Percentiles rank a stretch among this genome's conserved stretches.
Conservation (phyloP, 345 rosid species). For the Hibiscus syriacus region DNA sequence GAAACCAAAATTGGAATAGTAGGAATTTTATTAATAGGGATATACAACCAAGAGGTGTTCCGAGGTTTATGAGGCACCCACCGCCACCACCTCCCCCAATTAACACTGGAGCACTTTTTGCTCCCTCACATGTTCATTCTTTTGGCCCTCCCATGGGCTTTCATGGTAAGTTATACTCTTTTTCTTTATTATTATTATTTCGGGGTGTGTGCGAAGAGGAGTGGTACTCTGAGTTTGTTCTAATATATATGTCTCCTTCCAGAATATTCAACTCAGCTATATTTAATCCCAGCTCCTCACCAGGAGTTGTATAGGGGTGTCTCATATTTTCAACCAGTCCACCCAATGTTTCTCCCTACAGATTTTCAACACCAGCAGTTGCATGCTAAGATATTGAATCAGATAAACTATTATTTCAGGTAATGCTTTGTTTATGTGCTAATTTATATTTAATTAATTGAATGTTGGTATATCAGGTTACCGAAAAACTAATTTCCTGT, state of each 20-base stretch:
- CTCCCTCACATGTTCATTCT: slow-evolving; percentile 41
- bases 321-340: slow-evolving; percentile 39
- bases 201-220: too few relatives aligned
- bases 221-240: slow-evolving; percentile 2
- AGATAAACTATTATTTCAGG: slow-evolving; percentile 91
- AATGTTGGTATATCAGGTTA: slow-evolving; percentile 9
- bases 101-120: slow-evolving; percentile 37
- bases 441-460: not conserved
- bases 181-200: not conserved
- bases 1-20: slow-evolving; percentile 53
- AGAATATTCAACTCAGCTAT: slow-evolving; percentile 44
- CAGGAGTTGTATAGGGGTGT: slow-evolving; percentile 33
- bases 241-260: slow-evolving; percentile 21
- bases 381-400: slow-evolving; percentile 46
- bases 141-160: slow-evolving; percentile 42
- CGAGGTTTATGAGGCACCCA: slow-evolving; percentile 52
- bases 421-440: slow-evolving; percentile 18
- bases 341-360: slow-evolving; percentile 36
- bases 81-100: slow-evolving; percentile 44
- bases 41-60: slow-evolving; percentile 44
- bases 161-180: slow-evolving; percentile 47
- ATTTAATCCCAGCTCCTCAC: slow-evolving; percentile 36
- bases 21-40: slow-evolving; percentile 60
- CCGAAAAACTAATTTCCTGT: slow-evolving; percentile 18
- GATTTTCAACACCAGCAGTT: slow-evolving; percentile 48